phyloP scores from a whole-genome alignment of 768 basidiomycete species.

The Tulasnella calospora region DNA sequence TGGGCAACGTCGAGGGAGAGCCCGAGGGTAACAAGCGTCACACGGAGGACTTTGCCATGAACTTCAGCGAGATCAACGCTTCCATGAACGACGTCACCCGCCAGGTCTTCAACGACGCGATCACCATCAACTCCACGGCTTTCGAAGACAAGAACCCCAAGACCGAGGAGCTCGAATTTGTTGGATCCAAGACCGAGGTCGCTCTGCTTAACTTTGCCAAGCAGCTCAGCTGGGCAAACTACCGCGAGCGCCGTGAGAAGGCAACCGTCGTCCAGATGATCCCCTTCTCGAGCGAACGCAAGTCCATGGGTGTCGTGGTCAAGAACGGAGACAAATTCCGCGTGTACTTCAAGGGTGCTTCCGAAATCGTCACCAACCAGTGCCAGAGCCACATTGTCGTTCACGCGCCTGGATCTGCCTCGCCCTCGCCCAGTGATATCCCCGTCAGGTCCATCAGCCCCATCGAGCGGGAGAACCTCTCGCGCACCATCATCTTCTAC shows the following conservation, averaged over 20 bases:
- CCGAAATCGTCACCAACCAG: conserved; percentile 80
- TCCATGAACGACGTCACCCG: conserved; percentile 57
- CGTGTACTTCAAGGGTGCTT: conserved; percentile 86
- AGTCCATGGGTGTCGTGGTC: conserved; percentile 86
- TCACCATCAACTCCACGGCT: conserved; percentile 90
- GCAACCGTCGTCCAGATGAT: conserved; percentile 71
- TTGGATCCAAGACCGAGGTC: conserved; percentile 94
- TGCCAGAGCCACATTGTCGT: conserved; percentile 74
- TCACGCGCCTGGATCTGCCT: conserved; percentile 33
- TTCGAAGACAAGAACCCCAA: conserved; percentile 75
- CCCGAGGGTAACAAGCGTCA: conserved; percentile 39
- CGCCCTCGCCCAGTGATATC: conserved; percentile 39
- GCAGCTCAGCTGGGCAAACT: conserved; percentile 70
- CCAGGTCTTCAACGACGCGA: conserved; percentile 73
- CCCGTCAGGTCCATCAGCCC: conserved; percentile 60
- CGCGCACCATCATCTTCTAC: conserved; percentile 93
- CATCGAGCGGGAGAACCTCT: conserved; percentile 73
- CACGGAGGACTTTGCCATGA: conserved; percentile 76
- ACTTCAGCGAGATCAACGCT: conserved; percentile 62
- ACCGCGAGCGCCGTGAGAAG: conserved; percentile 58
- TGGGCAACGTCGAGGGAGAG: conserved; percentile 44
- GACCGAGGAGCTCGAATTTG: conserved; percentile 56
- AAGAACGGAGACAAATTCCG: conserved; percentile 53
- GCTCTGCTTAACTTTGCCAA: conserved; percentile 82
- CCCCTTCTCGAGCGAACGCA: conserved; percentile 89